Evolutionary conservation across 2,329 filamentous ascomycete species (phyloP).

Genomic region (Cladophialophora psammophila): DNA sequence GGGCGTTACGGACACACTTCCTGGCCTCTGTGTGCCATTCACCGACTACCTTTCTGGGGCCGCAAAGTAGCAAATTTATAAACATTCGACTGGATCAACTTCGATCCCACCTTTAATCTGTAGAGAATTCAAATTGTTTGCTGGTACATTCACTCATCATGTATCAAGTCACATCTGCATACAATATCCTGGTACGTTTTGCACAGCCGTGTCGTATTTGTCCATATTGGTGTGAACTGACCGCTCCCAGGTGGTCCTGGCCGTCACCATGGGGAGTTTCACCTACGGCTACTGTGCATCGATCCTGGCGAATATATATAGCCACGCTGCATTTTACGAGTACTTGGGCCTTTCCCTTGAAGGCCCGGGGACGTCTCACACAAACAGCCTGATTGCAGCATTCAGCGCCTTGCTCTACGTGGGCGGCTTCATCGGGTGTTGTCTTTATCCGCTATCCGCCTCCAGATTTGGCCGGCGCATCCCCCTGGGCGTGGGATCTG

Average conservation of each 20-base stretch:
- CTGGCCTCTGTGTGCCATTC: too few species aligned
- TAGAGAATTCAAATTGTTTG: background rate
- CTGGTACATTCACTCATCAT: background rate
- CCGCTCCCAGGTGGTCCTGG: background rate
- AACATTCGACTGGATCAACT: too few species aligned
- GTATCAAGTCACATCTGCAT: background rate
- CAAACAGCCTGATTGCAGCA: conserved; percentile 10
- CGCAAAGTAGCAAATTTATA: too few species aligned
- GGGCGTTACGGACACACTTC: too few species aligned
- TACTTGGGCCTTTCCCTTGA: conserved; percentile 8
- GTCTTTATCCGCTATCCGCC: conserved; percentile 2
- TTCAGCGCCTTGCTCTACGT: conserved; percentile 18
- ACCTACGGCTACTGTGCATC: conserved; percentile 12
- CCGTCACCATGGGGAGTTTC: conserved; percentile 4
- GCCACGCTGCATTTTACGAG: conserved; percentile 5
- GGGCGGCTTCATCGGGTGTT: conserved; percentile 14
- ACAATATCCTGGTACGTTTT: conserved; percentile 1
- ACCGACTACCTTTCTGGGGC: too few species aligned
- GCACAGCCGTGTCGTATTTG: background rate
- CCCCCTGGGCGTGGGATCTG: conserved; percentile 45
- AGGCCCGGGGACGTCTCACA: background rate
- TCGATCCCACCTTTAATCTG: too few species aligned
- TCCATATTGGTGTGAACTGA: background rate
- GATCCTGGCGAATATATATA: conserved; percentile 8
- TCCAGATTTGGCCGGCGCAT: conserved; percentile 9